phyloP scores from a whole-genome alignment of 805 yeast genomes.

The Wickerhamomyces pijperi region DNA sequence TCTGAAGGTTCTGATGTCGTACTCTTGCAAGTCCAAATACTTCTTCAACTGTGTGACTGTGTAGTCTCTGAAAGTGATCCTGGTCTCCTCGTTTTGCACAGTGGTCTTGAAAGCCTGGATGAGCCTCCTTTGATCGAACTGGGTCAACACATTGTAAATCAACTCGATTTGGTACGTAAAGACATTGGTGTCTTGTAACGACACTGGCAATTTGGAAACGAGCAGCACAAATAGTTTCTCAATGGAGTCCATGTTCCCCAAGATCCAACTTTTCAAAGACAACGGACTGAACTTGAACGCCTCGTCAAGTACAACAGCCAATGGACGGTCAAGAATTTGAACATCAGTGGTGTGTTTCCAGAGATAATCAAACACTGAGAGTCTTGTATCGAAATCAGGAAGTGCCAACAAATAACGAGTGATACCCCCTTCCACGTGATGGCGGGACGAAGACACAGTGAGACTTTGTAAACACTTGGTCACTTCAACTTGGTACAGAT shows the following conservation, averaged over 20 bases:
- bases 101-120: conserved; percentile 44
- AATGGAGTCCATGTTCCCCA: conserved; percentile 28
- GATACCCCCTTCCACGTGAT: conserved; percentile 65
- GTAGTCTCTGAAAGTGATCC: conserved; percentile 52
- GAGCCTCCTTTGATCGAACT: conserved; percentile 30
- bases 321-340: conserved; percentile 42
- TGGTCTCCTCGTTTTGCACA: conserved; percentile 34
- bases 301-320: conserved; percentile 60
- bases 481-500: conserved; percentile 57
- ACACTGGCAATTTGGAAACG: conserved; percentile 38
- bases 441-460: conserved; percentile 37
- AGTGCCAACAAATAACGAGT: conserved; percentile 39
- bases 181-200: conserved; percentile 48
- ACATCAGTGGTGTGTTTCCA: conserved; percentile 68
- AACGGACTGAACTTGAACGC: conserved; percentile 30
- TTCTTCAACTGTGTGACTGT: conserved; percentile 33
- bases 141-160: conserved; percentile 36
- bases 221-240: conserved; percentile 51
- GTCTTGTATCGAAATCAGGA: conserved; percentile 26
- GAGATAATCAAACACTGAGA: conserved; percentile 47
- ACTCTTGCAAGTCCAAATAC: conserved; percentile 28
- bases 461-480: conserved; percentile 55
- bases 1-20: conserved; percentile 27
- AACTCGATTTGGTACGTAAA: conserved; percentile 53
- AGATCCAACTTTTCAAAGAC: conserved; percentile 38